Evolutionary conservation across 768 basidiomycete genomes (phyloP), one percentile per base, ranked within the genome.

Genomic region (Mrakia gelida): DNA sequence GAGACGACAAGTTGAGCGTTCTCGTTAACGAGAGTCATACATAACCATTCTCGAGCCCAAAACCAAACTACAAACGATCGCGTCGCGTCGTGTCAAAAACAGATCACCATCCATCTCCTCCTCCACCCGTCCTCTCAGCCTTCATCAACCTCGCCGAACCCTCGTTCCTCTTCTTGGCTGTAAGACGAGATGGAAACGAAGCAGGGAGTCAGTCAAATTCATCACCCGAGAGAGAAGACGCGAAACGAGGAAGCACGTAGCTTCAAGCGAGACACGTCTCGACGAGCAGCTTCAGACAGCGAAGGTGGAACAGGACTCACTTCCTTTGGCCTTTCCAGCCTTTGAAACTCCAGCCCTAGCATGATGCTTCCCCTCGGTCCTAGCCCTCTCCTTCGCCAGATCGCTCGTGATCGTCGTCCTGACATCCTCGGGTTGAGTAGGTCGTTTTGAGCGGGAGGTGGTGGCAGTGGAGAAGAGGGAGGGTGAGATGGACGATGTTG

Each of bases 361-460:
- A 85, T 95, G 94, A 82, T 92, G 89, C 83, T 92, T 92, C 77
- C 88, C 87, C 82, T 91, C 88, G 81, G 92, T 88, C 77, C 88
- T 88, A 28, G 88, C 87, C 4, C 89, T 90, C 71, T 85, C 82
- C 81, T 89, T 90, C 3, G 87, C 84, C 28, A 92, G 85, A 80
- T 93, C 90, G 16, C 87, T 85, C 6, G 89, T 85, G 28, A 93
- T 91, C 71, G 88, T 89, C 32, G 87, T 86, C 79, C 88, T 88
- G 70, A 94, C 85, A 23, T 87, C 87, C 59, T 85, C 79, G 10
- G 68, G 10, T 30, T 74, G 43, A 15, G 70, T 63, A 9, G 65
- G 45, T 28, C 49, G 70, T 23, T 34, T 52, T 16, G 52, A 32
- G n/a, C 41, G 2, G 2, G 67, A 59, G 9, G 56, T 54, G 7